Conservation (phyloP, 805 yeast species). For the Sugiyamaella lignohabitans region DNA sequence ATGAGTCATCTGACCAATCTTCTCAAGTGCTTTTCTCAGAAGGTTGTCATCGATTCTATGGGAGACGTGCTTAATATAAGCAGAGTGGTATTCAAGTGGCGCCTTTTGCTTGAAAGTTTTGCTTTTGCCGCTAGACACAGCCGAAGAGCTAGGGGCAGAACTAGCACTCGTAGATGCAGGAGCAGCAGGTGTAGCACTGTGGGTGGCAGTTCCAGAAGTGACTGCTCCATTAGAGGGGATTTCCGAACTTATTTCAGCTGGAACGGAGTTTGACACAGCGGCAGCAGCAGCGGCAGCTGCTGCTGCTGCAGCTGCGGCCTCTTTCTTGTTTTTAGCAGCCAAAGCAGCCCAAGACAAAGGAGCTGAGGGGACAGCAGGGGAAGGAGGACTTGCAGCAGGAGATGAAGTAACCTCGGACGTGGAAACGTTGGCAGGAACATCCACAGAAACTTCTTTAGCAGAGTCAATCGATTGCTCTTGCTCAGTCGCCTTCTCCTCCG, state of each 20-base stretch:
- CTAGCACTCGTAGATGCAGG: slow-evolving; percentile 5
- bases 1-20: slow-evolving; percentile 30
- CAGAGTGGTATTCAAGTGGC: slow-evolving; percentile 29
- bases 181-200: slow-evolving; percentile 13
- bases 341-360: slow-evolving; percentile 19
- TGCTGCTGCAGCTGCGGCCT: slow-evolving; percentile 15
- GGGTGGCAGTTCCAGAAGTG: slow-evolving; percentile 12
- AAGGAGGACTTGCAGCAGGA: slow-evolving; percentile 4
- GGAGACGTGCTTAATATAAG: slow-evolving; percentile 32
- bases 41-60: slow-evolving; percentile 23
- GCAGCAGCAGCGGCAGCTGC: slow-evolving; percentile 8
- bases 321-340: slow-evolving; percentile 11
- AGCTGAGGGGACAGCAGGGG: slow-evolving; percentile 10
- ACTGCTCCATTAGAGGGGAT: slow-evolving; percentile 8
- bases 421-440: slow-evolving; percentile 1
- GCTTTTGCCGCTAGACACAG: slow-evolving; percentile 6
- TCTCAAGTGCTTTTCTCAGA: slow-evolving; percentile 27
- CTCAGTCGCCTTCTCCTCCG: slow-evolving; percentile 4
- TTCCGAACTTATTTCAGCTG: too few species aligned
- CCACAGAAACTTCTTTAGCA: slow-evolving; percentile 9
- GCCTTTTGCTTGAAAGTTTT: slow-evolving; percentile 4
- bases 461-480: slow-evolving; percentile 1
- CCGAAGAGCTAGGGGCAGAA: slow-evolving; percentile 11
- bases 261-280: not conserved
- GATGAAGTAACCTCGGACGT: slow-evolving; percentile 3